These are phyloP conservation scores for Petasospora fabianii DNA, from an alignment of 1,139 yeast genomes.

Conservation along the genomic window DNA sequence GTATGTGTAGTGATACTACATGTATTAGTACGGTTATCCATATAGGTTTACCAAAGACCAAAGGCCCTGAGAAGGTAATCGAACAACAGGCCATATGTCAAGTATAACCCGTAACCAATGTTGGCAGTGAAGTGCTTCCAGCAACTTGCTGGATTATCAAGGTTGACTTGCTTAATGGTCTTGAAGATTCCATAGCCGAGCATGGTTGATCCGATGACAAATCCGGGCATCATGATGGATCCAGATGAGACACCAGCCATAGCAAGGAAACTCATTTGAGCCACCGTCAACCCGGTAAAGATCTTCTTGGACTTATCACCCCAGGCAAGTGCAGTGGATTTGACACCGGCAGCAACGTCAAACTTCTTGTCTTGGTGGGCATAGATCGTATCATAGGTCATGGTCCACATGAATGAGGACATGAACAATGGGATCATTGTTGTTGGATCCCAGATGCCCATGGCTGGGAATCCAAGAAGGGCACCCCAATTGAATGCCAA, in stretches of 20 bases:
- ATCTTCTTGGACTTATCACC: constrained; percentile 72
- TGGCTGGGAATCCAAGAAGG: constrained; percentile 90
- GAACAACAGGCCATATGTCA: constrained; percentile 70
- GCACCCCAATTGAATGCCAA: constrained; percentile 96
- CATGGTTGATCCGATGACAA: constrained; percentile 57
- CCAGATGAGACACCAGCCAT: constrained; percentile 78
- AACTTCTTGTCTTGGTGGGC: constrained; percentile 96
- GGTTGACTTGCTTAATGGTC: constrained; percentile 68
- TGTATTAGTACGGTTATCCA: too few relatives aligned
- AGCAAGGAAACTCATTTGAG: constrained; percentile 62
- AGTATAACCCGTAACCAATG: constrained; percentile 73
- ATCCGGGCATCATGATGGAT: constrained; percentile 74
- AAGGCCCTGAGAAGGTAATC: constrained; percentile 50
- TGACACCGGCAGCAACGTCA: constrained; percentile 85
- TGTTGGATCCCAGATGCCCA: constrained; percentile 73
- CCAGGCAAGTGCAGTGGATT: constrained; percentile 95
- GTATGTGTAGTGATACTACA: not conserved
- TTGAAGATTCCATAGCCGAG: constrained; percentile 66
- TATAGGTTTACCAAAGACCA: constrained; percentile 11
- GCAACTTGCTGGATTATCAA: constrained; percentile 76
- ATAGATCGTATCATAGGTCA: constrained; percentile 92
- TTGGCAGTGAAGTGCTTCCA: constrained; percentile 78
- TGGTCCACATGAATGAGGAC: constrained; percentile 86
- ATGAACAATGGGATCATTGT: constrained; percentile 77
- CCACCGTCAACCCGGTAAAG: constrained; percentile 55